These are phyloP conservation scores for Umbilicus rupestris DNA, from an alignment of 164 flowering plant species.

Conservation along the genomic window DNA sequence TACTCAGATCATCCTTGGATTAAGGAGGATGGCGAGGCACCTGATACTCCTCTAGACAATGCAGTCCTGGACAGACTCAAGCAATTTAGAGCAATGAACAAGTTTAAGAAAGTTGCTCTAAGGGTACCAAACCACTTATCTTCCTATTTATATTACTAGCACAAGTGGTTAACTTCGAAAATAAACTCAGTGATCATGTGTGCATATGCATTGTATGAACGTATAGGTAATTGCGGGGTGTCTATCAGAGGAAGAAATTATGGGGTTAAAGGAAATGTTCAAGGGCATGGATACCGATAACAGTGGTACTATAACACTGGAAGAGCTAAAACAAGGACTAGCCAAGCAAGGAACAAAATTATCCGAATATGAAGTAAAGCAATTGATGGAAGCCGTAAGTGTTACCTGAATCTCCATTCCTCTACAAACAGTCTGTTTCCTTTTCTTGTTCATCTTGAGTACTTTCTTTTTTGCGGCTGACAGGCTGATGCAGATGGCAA, in stretches of 20 bases:
- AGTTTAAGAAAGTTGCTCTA: constrained; percentile 93
- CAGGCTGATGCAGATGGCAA: constrained; percentile 98
- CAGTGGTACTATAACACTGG: constrained; percentile 87
- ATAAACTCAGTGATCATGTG: too few species aligned
- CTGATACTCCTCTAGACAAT: constrained; percentile 84
- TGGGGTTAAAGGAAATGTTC: constrained; percentile 86
- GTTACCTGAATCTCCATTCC: background rate
- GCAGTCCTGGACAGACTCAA: constrained; percentile 73
- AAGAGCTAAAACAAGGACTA: constrained; percentile 80
- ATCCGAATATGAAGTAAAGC: constrained; percentile 71
- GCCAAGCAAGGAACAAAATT: constrained; percentile 82
- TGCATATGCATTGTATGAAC: too few species aligned
- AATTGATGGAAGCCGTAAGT: constrained; percentile 93
- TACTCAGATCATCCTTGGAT: constrained; percentile 98
- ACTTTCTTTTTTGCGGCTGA: constrained; percentile 6
- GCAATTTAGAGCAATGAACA: constrained; percentile 90
- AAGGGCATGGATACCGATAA: too few species aligned
- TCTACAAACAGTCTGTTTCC: background rate
- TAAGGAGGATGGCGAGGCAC: constrained; percentile 94
- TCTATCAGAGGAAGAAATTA: constrained; percentile 92
- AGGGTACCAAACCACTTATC: constrained; percentile 78
- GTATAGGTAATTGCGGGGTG: constrained; percentile 94
- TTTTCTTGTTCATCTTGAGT: background rate
- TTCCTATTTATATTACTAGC: too few species aligned
- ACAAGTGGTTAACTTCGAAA: too few species aligned